Percentiles rank a stretch among this genome's conserved stretches.
Evolutionary conservation across 805 yeast genomes (phyloP).

Genomic region (Cyberlindnera xylosilytica): DNA sequence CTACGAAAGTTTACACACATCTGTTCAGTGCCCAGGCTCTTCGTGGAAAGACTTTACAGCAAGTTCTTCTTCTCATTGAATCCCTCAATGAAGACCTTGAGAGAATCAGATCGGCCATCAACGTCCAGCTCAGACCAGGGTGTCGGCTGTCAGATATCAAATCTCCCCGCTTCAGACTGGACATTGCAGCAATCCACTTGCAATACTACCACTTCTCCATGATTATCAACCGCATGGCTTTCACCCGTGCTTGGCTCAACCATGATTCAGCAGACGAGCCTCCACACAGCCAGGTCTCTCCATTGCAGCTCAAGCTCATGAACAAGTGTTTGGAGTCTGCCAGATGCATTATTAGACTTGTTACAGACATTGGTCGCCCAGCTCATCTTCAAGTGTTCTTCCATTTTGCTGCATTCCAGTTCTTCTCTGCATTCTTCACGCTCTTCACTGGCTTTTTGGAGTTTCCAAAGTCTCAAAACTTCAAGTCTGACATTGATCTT

Average conservation of each 20-base stretch:
- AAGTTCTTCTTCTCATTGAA: conserved; percentile 19
- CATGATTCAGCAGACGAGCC: conserved; percentile 13
- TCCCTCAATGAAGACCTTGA: conserved; percentile 19
- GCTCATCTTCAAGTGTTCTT: conserved; percentile 10
- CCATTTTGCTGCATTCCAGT: conserved; percentile 18
- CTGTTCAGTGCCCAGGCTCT: conserved; percentile 22
- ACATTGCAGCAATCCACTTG: conserved; percentile 17
- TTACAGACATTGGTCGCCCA: background rate
- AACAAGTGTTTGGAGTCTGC: conserved; percentile 21
- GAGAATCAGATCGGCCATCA: conserved; percentile 9
- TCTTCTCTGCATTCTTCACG: conserved; percentile 25
- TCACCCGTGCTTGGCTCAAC: conserved; percentile 25
- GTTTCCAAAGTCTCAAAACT: conserved; percentile 15
- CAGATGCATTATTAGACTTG: conserved; percentile 16
- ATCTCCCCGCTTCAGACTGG: conserved; percentile 8
- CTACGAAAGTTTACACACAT: conserved; percentile 16
- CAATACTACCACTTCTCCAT: conserved; percentile 20
- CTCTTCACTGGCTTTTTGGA: conserved; percentile 24
- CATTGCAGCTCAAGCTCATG: conserved; percentile 20
- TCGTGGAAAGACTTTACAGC: conserved; percentile 14
- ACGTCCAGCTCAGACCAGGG: conserved; percentile 15
- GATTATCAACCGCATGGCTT: conserved; percentile 28
- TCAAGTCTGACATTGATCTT: conserved; percentile 18
- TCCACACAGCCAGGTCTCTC: conserved; percentile 5
- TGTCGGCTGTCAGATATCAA: conserved; percentile 3